phyloP scores from a whole-genome alignment of 306 rosid genomes.

The Quercus bicolor region DNA sequence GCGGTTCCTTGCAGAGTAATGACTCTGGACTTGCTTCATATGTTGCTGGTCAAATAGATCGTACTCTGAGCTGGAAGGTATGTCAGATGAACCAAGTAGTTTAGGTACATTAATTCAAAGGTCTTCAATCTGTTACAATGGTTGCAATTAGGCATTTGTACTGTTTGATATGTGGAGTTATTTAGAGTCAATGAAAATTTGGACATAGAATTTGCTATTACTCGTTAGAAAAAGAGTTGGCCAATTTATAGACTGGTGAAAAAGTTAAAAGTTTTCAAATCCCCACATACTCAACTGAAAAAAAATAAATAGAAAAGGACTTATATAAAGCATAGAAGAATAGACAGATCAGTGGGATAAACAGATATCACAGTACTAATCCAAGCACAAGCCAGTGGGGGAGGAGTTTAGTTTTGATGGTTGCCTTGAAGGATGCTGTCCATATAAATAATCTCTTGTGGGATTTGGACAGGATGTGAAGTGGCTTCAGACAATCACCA shows the following conservation, averaged over 20 bases:
- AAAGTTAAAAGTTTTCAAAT: not conserved
- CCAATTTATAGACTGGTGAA: not conserved
- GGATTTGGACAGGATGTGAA: constrained; percentile 69
- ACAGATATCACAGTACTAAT: not conserved
- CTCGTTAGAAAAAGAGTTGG: not conserved
- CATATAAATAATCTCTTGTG: not conserved
- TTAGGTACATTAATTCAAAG: not conserved
- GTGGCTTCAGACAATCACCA: constrained; percentile 97
- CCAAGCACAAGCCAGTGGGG: too few relatives aligned
- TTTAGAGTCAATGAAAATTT: not conserved
- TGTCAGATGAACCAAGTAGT: not conserved
- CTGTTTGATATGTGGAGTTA: not conserved
- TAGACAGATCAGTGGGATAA: not conserved
- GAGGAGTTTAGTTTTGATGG: not conserved
- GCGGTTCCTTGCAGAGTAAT: constrained; percentile 43
- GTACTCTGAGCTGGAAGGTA: constrained; percentile 93
- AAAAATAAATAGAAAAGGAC: too few relatives aligned
- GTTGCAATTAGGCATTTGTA: not conserved
- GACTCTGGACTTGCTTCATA: constrained; percentile 91
- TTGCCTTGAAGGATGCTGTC: not conserved
- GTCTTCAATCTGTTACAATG: not conserved
- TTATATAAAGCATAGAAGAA: too few relatives aligned
- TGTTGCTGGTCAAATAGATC: constrained; percentile 89
- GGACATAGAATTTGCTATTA: not conserved
- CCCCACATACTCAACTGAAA: too few relatives aligned